These are phyloP conservation scores for Pyrenochaeta sp. DNA, from an alignment of 2,329 filamentous ascomycete species.

Conservation along the genomic window DNA sequence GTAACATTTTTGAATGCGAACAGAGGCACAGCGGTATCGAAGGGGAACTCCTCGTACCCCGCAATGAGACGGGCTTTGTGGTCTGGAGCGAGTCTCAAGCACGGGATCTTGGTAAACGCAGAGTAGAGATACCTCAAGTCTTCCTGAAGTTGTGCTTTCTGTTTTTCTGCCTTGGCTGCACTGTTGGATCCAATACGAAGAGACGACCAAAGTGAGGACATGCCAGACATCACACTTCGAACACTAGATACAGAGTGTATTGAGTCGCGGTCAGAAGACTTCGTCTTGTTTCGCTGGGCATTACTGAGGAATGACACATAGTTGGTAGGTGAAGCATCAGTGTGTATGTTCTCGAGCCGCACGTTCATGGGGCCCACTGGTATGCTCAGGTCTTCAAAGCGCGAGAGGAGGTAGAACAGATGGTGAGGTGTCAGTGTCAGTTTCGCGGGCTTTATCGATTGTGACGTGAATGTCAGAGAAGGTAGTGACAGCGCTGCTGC, in stretches of 20 bases:
- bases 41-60: constrained; percentile 97
- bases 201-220: constrained; percentile 91
- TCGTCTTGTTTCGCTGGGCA: constrained; percentile 80
- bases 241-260: constrained; percentile 97
- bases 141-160: constrained; percentile 82
- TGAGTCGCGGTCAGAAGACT: constrained; percentile 83
- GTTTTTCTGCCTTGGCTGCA: constrained; percentile 84
- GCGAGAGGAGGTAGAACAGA: constrained; percentile 93
- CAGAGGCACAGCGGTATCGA: constrained; percentile 96
- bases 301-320: constrained; percentile 96
- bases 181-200: constrained; percentile 85
- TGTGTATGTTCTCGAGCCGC: constrained; percentile 91
- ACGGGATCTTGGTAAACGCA: constrained; percentile 97
- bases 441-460: constrained; percentile 86
- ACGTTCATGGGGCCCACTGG: constrained; percentile 96
- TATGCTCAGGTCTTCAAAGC: constrained; percentile 92
- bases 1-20: constrained; percentile 97
- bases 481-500: constrained; percentile 88
- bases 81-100: constrained; percentile 87
- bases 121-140: constrained; percentile 98
- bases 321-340: constrained; percentile 83
- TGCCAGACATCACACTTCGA: constrained; percentile 95
- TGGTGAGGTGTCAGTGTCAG: constrained; percentile 94
- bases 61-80: constrained; percentile 88
- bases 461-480: constrained; percentile 83